Percentiles rank a stretch among this genome's conserved stretches.
These are phyloP conservation scores for Aspergillus viridinutans DNA, from an alignment of 2,329 filamentous ascomycete species.

Conservation along the genomic window DNA sequence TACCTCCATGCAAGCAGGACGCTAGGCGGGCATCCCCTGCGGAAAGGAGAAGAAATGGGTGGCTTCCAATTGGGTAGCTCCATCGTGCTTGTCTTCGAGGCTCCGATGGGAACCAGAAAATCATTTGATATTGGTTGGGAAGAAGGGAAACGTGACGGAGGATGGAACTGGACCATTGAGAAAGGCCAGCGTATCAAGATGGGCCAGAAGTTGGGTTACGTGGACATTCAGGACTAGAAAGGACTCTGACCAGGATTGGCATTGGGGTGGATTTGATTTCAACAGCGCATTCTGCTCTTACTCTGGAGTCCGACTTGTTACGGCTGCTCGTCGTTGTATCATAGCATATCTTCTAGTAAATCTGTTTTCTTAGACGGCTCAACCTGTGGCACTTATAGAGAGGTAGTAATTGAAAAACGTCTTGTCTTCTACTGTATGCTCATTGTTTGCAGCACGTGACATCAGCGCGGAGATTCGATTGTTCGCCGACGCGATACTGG, in stretches of 20 bases:
- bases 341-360: constrained; percentile 7
- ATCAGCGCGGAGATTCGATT: not conserved
- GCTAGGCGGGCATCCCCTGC: constrained; percentile 76
- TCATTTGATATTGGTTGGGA: constrained; percentile 60
- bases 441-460: not conserved
- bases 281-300: not conserved
- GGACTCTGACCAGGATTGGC: not conserved
- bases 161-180: constrained; percentile 82
- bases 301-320: not conserved
- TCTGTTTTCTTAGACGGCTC: constrained; percentile 1
- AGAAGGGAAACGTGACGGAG: constrained; percentile 55
- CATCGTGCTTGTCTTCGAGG: constrained; percentile 93
- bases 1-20: constrained; percentile 75
- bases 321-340: constrained; percentile 3
- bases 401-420: not conserved
- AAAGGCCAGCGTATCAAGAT: constrained; percentile 86
- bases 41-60: constrained; percentile 93
- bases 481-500: not conserved
- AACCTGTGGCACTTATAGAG: not conserved
- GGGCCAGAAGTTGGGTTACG: constrained; percentile 76
- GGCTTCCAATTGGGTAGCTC: constrained; percentile 95
- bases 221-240: constrained; percentile 39
- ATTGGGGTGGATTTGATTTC: not conserved
- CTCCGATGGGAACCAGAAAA: constrained; percentile 61
- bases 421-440: not conserved